phyloP scores from a whole-genome alignment of 495 filamentous ascomycete genomes.

The Podospora bellae-mahoneyi region DNA sequence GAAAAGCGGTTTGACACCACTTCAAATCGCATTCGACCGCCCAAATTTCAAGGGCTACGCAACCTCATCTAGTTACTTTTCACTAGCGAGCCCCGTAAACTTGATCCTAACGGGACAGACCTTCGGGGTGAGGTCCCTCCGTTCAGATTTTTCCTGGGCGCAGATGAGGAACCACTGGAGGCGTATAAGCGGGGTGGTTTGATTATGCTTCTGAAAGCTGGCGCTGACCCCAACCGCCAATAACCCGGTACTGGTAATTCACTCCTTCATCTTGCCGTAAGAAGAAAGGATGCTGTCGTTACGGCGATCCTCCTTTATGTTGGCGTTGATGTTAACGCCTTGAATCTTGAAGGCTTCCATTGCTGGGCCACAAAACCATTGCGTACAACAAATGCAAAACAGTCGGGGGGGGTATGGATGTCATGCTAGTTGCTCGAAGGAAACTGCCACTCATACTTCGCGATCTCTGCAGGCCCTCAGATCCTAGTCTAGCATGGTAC shows the following conservation, averaged over 20 bases:
- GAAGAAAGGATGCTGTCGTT: conserved; percentile 10
- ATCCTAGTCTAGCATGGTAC: too few species aligned
- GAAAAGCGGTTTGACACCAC: background rate
- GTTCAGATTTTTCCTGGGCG: background rate
- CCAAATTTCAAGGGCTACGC: background rate
- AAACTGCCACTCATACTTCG: too few species aligned
- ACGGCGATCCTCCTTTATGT: conserved; percentile 17
- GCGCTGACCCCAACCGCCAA: background rate
- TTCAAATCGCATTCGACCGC: background rate
- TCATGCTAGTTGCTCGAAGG: too few species aligned
- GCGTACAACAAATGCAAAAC: too few species aligned
- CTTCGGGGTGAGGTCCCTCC: background rate
- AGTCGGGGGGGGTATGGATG: too few species aligned
- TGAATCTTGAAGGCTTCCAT: background rate
- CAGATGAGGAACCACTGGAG: background rate
- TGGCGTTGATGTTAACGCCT: conserved; percentile 10
- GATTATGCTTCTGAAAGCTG: background rate
- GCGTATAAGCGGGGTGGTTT: background rate
- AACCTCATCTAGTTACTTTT: background rate
- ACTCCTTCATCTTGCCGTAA: conserved; percentile 14
- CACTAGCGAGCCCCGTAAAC: background rate
- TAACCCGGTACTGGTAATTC: conserved; percentile 5
- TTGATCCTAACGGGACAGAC: background rate
- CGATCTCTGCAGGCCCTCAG: too few species aligned
- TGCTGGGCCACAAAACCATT: too few species aligned